phyloP scores from a whole-genome alignment of 2,329 filamentous ascomycete species.

The Penicillium sp. region DNA sequence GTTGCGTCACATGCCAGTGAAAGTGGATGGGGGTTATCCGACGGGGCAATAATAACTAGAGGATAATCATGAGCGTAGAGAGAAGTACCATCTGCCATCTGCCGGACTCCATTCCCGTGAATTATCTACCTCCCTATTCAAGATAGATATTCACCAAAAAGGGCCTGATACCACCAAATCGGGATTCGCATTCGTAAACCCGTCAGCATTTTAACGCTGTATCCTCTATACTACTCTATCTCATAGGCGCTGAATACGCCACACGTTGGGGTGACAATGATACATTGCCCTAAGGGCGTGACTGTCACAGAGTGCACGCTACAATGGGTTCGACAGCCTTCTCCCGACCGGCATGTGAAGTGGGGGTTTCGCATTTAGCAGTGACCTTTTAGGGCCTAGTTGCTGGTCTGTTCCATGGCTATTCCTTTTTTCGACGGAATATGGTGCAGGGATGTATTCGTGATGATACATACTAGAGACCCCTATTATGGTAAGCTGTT shows the following conservation, averaged over 20 bases:
- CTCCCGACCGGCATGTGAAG: conserved; percentile 7
- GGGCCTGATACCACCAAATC: not conserved
- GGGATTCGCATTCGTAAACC: not conserved
- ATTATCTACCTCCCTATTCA: conserved; percentile 2
- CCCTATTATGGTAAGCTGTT: not conserved
- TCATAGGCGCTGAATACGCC: not conserved
- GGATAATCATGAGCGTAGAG: not conserved
- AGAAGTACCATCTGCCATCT: too few species aligned
- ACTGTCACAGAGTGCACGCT: not conserved
- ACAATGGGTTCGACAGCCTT: not conserved
- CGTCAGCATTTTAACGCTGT: not conserved
- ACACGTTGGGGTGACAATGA: not conserved
- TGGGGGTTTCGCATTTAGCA: not conserved
- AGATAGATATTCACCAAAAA: not conserved
- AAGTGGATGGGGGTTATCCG: not conserved
- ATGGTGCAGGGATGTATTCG: not conserved
- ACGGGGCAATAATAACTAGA: not conserved
- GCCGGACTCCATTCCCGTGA: not conserved
- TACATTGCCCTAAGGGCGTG: not conserved
- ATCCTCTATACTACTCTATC: too few species aligned
- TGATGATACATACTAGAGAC: too few species aligned
- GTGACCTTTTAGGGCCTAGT: not conserved
- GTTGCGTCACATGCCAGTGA: conserved; percentile 6
- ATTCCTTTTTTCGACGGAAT: not conserved
- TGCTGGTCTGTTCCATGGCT: not conserved